Percentiles rank a stretch among this genome's conserved stretches.
phyloP scores from a whole-genome alignment of 768 basidiomycete genomes.

The Suillus decipiens region DNA sequence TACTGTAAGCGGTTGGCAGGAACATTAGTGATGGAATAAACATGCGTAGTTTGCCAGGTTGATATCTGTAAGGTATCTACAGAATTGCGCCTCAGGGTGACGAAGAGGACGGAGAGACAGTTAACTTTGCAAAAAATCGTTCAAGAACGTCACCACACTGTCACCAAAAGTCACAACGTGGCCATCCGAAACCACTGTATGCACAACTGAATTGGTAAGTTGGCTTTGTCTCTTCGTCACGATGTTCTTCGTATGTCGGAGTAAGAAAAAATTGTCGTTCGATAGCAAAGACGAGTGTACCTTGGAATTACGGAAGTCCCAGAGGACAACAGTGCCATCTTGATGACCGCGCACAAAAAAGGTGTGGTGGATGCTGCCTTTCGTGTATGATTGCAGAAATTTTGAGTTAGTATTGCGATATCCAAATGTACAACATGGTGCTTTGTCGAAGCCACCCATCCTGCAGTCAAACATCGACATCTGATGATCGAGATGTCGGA shows the following conservation, averaged over 20 bases:
- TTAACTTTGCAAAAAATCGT: conserved; percentile 28
- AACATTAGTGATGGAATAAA: conserved; percentile 5
- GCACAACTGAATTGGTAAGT: conserved; percentile 37
- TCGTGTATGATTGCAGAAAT: conserved; percentile 30
- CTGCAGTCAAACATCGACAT: conserved; percentile 51
- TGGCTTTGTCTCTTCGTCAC: conserved; percentile 34
- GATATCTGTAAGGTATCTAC: not conserved
- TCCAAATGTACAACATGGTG: conserved; percentile 48
- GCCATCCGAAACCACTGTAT: conserved; percentile 41
- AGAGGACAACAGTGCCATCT: conserved; percentile 45
- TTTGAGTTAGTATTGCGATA: conserved; percentile 31
- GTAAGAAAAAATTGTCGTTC: conserved; percentile 22
- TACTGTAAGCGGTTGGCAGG: conserved; percentile 2
- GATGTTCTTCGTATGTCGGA: conserved; percentile 34
- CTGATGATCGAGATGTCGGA: conserved; percentile 51
- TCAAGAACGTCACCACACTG: conserved; percentile 40
- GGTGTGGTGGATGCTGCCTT: conserved; percentile 42
- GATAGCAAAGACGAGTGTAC: conserved; percentile 29
- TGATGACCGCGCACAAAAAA: conserved; percentile 49
- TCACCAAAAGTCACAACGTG: conserved; percentile 44
- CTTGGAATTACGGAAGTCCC: conserved; percentile 53
- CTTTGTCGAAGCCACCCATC: conserved; percentile 37
- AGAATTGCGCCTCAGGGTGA: not conserved
- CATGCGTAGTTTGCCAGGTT: conserved; percentile 5
- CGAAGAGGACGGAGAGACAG: not conserved